phyloP scores from a whole-genome alignment of 2,329 filamentous ascomycete species.

The Microsporum canis region DNA sequence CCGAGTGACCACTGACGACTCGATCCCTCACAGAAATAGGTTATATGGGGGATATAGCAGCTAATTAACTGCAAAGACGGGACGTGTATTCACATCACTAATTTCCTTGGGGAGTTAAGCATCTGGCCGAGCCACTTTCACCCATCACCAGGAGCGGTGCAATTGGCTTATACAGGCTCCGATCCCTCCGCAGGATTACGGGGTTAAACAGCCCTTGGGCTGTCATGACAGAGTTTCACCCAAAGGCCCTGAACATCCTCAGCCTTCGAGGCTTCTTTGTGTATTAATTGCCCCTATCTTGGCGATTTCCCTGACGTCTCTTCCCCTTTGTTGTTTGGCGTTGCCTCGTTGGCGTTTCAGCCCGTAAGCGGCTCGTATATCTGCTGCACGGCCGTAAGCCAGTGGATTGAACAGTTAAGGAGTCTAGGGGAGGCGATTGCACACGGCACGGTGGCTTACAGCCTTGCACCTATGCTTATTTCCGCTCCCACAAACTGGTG shows the following conservation, averaged over 20 bases:
- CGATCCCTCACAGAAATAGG: neutral
- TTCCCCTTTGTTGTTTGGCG: neutral
- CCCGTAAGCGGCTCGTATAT: neutral
- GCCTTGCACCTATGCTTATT: neutral
- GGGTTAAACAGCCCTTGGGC: neutral
- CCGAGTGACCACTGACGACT: neutral
- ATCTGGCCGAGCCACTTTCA: neutral
- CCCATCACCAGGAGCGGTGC: neutral
- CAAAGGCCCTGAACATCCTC: neutral
- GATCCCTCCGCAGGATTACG: constrained; percentile 3
- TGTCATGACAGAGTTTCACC: neutral
- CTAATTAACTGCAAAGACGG: neutral
- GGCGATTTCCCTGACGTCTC: neutral
- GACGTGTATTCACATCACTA: neutral
- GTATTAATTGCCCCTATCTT: neutral
- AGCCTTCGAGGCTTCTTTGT: neutral
- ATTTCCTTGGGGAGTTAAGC: neutral
- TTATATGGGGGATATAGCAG: neutral
- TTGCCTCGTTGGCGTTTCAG: neutral
- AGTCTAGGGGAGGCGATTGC: neutral
- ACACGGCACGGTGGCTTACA: neutral
- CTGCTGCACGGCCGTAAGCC: neutral
- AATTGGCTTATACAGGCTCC: neutral
- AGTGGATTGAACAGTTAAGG: neutral
- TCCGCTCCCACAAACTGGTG: neutral